Conservation (phyloP, 1,139 yeast genomes). For the Yamadazyma triangularis region DNA sequence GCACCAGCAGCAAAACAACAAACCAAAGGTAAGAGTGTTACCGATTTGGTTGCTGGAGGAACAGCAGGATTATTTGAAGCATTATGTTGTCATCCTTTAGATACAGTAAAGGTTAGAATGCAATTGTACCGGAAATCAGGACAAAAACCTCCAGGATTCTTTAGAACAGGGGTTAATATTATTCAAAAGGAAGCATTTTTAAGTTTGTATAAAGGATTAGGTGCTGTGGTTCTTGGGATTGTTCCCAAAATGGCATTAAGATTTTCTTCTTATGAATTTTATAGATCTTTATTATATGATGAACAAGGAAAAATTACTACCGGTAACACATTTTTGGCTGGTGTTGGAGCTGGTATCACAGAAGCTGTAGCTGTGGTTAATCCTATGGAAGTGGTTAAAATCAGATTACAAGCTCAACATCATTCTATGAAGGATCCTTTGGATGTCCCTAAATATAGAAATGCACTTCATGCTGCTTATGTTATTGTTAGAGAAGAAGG, state of each 20-base stretch:
- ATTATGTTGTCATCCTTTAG: conserved; percentile 91
- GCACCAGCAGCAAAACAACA: conserved; percentile 5
- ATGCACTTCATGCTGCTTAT: conserved; percentile 88
- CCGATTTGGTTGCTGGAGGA: conserved; percentile 92
- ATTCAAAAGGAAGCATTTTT: conserved; percentile 77
- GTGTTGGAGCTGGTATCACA: conserved; percentile 96
- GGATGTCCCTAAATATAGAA: conserved; percentile 79
- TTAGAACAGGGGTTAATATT: conserved; percentile 75
- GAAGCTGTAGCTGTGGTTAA: conserved; percentile 94
- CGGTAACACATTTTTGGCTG: conserved; percentile 76
- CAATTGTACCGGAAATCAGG: conserved; percentile 70
- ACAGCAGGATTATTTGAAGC: conserved; percentile 97
- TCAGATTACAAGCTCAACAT: conserved; percentile 93
- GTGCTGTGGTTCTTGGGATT: conserved; percentile 95
- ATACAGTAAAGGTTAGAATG: conserved; percentile 95
- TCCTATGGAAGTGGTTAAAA: conserved; percentile 96
- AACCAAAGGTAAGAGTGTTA: conserved; percentile 40
- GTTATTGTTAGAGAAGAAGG: conserved; percentile 91
- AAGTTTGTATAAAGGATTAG: conserved; percentile 91
- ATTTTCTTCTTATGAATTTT: conserved; percentile 89
- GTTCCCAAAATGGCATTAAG: conserved; percentile 98
- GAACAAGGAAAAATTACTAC: conserved; percentile 69
- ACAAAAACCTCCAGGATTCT: conserved; percentile 76
- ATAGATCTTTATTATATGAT: conserved; percentile 64
- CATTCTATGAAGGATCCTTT: conserved; percentile 83